Conservation (phyloP, 108 stramenopile genomes). For the Chaetoceros muelleri region DNA sequence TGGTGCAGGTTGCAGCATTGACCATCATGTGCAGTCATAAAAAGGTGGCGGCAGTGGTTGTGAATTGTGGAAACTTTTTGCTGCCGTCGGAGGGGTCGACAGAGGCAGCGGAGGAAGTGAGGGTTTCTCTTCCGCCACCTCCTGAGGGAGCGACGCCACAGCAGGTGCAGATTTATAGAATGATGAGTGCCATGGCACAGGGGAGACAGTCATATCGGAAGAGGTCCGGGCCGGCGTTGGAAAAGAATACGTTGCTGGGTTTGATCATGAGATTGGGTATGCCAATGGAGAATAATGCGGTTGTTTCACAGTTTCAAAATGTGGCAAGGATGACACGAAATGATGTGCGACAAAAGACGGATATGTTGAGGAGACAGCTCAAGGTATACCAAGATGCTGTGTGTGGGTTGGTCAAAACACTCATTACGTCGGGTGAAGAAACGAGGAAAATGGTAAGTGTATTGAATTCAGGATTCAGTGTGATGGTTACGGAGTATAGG, state of each 20-base stretch:
- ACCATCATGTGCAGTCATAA: constrained; percentile 55
- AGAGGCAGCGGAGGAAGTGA: constrained; percentile 32
- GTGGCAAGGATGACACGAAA: constrained; percentile 26
- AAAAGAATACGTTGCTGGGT: constrained; percentile 73
- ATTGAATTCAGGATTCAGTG: neutral
- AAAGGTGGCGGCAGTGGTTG: constrained; percentile 43
- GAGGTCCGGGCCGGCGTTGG: constrained; percentile 70
- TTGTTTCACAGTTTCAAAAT: constrained; percentile 40
- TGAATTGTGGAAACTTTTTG: constrained; percentile 37
- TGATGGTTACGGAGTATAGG: neutral
- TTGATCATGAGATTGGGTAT: constrained; percentile 44
- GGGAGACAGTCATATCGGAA: constrained; percentile 22
- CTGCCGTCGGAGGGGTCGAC: constrained; percentile 44
- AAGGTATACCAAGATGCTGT: constrained; percentile 51
- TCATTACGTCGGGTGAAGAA: constrained; percentile 61
- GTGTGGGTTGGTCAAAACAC: constrained; percentile 44
- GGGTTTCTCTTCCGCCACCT: constrained; percentile 28
- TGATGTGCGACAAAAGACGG: constrained; percentile 34
- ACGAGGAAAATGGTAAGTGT: constrained; percentile 26
- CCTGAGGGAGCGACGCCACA: constrained; percentile 19
- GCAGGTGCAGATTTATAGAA: constrained; percentile 30
- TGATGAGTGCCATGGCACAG: constrained; percentile 38
- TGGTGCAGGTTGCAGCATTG: constrained; percentile 48
- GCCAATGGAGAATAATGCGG: constrained; percentile 41
- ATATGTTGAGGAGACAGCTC: constrained; percentile 46